Base-by-base conservation (phyloP, 108 stramenopile species). In the Mediolabrus comicus region DNA sequence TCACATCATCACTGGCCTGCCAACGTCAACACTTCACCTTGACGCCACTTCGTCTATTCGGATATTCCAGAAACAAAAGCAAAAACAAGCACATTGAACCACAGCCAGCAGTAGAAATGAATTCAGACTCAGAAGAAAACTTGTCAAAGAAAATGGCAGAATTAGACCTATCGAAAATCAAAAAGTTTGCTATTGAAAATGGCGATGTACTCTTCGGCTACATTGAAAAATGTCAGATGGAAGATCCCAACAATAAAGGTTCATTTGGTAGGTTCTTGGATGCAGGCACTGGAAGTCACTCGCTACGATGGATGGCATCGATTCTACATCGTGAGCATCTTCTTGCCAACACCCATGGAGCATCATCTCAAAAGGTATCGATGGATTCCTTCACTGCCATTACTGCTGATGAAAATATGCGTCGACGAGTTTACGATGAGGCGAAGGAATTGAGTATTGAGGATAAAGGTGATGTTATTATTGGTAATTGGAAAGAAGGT, bases 201-300 rank as follows among this genome's bases (percentile, higher is more conserved):
- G 88, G 87, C 59, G 95, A 96, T 62, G 75, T 79, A 0, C 72
- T 96, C 24, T 96, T 96, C 70, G 88, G 87, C 1, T 78, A 71
- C 72, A 93, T 96, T 35, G 95, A 96, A 68, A 29, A 68, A 26
- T 81, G 80, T 29, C 95, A 96, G 51, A 76, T 72, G 3, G 74
- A 74, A 14, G 69, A 60, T 14, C 78, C 80, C 51, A 27, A 7
- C 26, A 22, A 27, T 46, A 49, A 58, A 25, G 31, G 25, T 53
- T 36, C 27, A 17, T 92, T 93, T 79, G 96, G 96, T 5, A 43
- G 62, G 5, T 81, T 97, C 27, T 63, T 98, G 28, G 98, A 98
- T 74, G 94, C 95, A 0, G 98, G 98, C 3, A 98, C 98, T 0
- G 98, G 98, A 13, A 52, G 79, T 59, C 96, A 98, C 78, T 93